phyloP scores from a whole-genome alignment of 2,329 filamentous ascomycete genomes.

The Calonectria fujianensis region DNA sequence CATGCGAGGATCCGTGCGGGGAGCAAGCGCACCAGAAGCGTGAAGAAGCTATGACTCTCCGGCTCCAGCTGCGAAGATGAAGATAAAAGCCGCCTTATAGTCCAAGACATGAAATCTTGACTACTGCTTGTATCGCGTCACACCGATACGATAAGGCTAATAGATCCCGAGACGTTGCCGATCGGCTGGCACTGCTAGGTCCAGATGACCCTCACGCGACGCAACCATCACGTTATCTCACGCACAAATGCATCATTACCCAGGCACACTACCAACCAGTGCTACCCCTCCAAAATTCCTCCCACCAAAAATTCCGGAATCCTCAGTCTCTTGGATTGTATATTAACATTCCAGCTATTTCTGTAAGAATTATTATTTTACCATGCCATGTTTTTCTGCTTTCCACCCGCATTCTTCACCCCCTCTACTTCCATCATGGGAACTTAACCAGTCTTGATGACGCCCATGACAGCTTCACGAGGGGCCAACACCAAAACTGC shows the following conservation, averaged over 20 bases:
- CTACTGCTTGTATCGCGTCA: slow-evolving; percentile 45
- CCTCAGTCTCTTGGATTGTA: background rate
- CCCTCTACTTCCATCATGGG: background rate
- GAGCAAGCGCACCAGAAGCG: background rate
- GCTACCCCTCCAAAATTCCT: slow-evolving; percentile 1
- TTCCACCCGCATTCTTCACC: background rate
- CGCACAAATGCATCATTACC: slow-evolving; percentile 29
- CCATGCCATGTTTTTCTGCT: background rate
- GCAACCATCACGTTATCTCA: slow-evolving; percentile 39
- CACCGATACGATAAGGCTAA: slow-evolving; percentile 49
- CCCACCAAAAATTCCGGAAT: slow-evolving; percentile 6
- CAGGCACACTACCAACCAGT: slow-evolving; percentile 18
- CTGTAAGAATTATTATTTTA: background rate
- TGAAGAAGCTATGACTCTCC: slow-evolving; percentile 29
- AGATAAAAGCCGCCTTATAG: background rate
- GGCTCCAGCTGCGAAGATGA: background rate
- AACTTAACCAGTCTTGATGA: background rate
- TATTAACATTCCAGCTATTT: too few species aligned
- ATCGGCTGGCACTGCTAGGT: slow-evolving; percentile 9
- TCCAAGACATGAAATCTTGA: slow-evolving; percentile 11
- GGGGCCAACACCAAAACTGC: slow-evolving; percentile 9
- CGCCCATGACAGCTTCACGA: slow-evolving; percentile 31
- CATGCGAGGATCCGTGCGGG: slow-evolving; percentile 31
- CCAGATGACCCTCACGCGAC: slow-evolving; percentile 25
- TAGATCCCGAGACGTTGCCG: slow-evolving; percentile 23